A percentile compares a stretch with the other conserved stretches of the same genome.
Conservation (phyloP, 441 rosid genomes). For the Biscutella laevigata region DNA sequence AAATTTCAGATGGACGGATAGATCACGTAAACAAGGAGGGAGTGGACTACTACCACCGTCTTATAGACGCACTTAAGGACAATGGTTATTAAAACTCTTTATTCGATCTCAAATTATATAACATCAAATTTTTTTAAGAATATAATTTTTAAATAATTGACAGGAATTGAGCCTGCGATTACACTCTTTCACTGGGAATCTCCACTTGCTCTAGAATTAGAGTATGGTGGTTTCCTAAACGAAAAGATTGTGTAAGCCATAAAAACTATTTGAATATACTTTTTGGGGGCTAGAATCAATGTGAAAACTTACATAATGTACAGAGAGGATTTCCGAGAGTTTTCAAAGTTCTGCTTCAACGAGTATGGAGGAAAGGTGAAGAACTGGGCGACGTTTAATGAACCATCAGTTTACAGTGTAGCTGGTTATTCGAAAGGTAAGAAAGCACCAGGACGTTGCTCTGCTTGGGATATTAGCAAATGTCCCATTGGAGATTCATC, state of each 20-base stretch:
- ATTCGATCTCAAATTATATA: too few relatives aligned
- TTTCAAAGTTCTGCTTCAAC: constrained; percentile 40
- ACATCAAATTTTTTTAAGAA: too few relatives aligned
- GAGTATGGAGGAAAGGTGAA: constrained; percentile 60
- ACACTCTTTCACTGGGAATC: constrained; percentile 30
- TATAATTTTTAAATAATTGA: too few relatives aligned
- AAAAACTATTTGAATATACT: too few relatives aligned
- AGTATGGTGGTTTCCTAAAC: constrained; percentile 6
- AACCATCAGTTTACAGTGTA: constrained; percentile 29
- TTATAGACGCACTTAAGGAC: constrained; percentile 21
- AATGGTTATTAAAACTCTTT: constrained; percentile 21
- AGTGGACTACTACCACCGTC: too few relatives aligned
- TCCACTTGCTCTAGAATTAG: constrained; percentile 20
- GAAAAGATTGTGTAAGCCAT: constrained; percentile 19
- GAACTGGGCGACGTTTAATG: constrained; percentile 66
- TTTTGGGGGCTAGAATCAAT: too few relatives aligned
- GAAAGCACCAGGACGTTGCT: constrained; percentile 47
- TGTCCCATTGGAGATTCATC: constrained; percentile 48
- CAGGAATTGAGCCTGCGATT: too few relatives aligned
- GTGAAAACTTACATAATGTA: too few relatives aligned
- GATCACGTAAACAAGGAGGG: constrained; percentile 16
- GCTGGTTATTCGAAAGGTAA: constrained; percentile 33
- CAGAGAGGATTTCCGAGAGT: constrained; percentile 44
- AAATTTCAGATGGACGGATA: constrained; percentile 31
- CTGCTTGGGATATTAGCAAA: constrained; percentile 28